Base-by-base conservation (phyloP, 1,284 basidiomycete genomes). In the Quambalaria eucalypti region DNA sequence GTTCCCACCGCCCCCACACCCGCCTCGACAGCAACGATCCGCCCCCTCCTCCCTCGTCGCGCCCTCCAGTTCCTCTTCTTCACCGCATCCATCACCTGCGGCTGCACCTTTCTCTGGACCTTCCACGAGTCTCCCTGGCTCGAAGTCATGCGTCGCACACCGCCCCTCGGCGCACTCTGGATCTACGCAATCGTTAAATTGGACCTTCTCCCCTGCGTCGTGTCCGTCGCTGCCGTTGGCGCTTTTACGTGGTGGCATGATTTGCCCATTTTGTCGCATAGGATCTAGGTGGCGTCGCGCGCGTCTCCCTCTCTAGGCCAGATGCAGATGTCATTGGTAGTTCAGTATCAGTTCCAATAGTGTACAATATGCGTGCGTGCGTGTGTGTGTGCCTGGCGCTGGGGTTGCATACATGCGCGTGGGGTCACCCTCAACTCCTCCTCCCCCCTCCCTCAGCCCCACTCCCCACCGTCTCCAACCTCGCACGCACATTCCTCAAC, bases 151-250 rank as follows among this genome's bases (percentile, higher is more conserved):
- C 67, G 70, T n/a, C 68, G 66, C 19, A 66, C 68, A 8, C 73
- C 76, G 1, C 68, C 74, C 9, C 62, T 77, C 0, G 76, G 76
- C 33, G 72, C 74, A 1, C 63, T 77, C 19, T 77, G 76, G 76
- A 64, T 77, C 42, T 75, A 71, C 48, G 51, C 67, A 9, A 64
- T 76, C 7, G 73, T 76, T 19, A 64, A 69, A 36, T 53, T 77
- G 29, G 72, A 76, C 40, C 64, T 77, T 3, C 40, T 46, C 12
- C 42, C 42, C 16, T 46, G 42, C 42, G 42, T 46, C 21, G 25
- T 21, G 2, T 46, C 42, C 12, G 16, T 46, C 16, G 42, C 21
- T 12, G 25, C 25, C 7, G 42, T 46, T 21, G 42, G 21, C 19
- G 21, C 25, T 5, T 46, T 46, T 21, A 19, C 25, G 12, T 46